A percentile compares a stretch with the other conserved stretches of the same genome.
These are phyloP conservation scores for Psilocybe tampanensis DNA, from an alignment of 768 basidiomycete genomes.

Conservation along the genomic window DNA sequence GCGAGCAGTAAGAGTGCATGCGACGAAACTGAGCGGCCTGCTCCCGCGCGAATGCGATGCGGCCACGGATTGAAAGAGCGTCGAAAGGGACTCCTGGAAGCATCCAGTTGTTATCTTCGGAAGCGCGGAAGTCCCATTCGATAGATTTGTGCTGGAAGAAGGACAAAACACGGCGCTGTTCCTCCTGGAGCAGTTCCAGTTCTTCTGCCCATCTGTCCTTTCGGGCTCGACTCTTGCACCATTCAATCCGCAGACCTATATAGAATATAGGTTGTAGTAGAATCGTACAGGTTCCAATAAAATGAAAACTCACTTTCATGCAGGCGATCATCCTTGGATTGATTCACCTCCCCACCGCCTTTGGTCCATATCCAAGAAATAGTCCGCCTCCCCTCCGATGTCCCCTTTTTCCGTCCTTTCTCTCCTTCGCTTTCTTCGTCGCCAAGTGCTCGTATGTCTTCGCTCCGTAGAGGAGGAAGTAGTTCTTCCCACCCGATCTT, in stretches of 20 bases:
- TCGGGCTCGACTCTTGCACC: conserved; percentile 4
- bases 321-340: neutral
- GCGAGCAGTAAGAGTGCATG: neutral
- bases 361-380: neutral
- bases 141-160: neutral
- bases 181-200: conserved; percentile 3
- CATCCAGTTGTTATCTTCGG: neutral
- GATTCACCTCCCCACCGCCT: neutral
- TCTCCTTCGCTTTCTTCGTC: no score
- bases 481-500: neutral
- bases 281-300: neutral
- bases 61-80: neutral
- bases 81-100: conserved; percentile 1
- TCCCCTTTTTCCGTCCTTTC: no score
- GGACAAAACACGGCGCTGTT: conserved; percentile 5
- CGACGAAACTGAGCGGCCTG: conserved; percentile 1
- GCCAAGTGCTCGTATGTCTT: neutral
- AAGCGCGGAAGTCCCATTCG: neutral
- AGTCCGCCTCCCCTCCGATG: neutral
- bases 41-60: conserved; percentile 1
- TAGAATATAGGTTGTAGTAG: neutral
- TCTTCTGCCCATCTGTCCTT: conserved; percentile 4
- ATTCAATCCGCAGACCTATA: conserved; percentile 8
- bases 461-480: neutral
- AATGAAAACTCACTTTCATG: neutral